Evolutionary conservation across 1,284 basidiomycete genomes (phyloP), one percentile per base, ranked within the genome.

Genomic region (Malassezia psittaci): DNA sequence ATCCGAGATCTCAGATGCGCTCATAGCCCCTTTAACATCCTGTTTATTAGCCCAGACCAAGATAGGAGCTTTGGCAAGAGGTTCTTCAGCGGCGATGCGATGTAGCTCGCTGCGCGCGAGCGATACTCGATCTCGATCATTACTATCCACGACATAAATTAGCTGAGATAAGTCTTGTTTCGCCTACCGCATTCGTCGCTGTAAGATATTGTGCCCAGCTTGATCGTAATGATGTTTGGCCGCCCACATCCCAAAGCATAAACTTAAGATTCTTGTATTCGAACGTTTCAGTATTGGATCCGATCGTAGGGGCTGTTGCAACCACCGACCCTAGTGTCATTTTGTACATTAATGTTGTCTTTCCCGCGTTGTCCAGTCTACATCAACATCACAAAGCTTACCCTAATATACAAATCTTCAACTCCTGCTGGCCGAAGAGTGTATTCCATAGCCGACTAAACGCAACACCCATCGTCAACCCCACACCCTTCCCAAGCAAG

Each of bases 1-100:
- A 52, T 78, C 77, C 0, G 77, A 78, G 15, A 80, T 77, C 59
- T 79, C 77, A 1, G 78, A 77, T 0, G 79, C 76, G 8, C 75
- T 77, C 59, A 79, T 67, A 41, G 59, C 56, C 15, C 69, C 72
- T 37, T 64, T 63, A 45, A 80, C 73, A 57, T 80, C 79, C 60
- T 80, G 79, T 64, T 79, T 79, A 67, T 79, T 79, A 5, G 79
- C 79, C 44, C 79, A 75, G 5, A 79, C 76, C 24, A 79, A 67
- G 33, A 79, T 70, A 12, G 78, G 75, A 0, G 78, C 72, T 8
- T 70, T 72, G 36, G 68, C 54, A 6, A 77, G 67, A 54, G 76
- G 75, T 60, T 76, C 74, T 34, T 76, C 67, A 7, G 62, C 64
- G 1, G 65, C 72, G 45, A 76, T 70, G 18, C 66, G 76, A 52